These are phyloP conservation scores for Chlamydomonas asymmetrica DNA, from an alignment of 139 green algal species.

Conservation along the genomic window DNA sequence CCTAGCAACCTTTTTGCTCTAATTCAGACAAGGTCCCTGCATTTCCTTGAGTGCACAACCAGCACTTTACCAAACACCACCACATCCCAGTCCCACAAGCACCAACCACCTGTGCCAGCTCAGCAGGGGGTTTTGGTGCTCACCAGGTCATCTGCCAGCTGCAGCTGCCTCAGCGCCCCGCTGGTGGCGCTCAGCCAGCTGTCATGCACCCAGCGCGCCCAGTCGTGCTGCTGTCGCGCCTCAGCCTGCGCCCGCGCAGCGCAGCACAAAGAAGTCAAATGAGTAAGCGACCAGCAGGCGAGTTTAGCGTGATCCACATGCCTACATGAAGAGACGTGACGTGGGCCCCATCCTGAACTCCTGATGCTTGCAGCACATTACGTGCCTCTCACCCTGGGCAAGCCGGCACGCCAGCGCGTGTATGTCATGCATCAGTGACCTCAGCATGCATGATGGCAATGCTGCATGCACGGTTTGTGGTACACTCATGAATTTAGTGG, in stretches of 20 bases:
- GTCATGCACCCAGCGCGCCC: constrained; percentile 18
- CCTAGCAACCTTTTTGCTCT: too few species aligned
- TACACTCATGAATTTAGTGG: background rate
- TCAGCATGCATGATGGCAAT: background rate
- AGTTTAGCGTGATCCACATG: background rate
- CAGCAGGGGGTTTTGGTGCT: constrained; percentile 8
- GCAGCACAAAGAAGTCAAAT: too few species aligned
- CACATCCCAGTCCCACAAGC: background rate
- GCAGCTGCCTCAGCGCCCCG: constrained; percentile 15
- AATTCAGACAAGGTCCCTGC: background rate
- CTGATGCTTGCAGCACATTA: background rate
- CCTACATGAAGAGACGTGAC: too few species aligned
- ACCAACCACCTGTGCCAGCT: constrained; percentile 6
- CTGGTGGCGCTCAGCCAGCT: constrained; percentile 15
- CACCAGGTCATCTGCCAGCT: constrained; percentile 10
- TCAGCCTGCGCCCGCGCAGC: too few species aligned
- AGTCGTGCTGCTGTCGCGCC: constrained; percentile 23
- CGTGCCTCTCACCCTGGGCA: background rate
- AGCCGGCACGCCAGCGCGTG: background rate
- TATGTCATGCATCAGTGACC: background rate
- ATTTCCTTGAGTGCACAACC: background rate
- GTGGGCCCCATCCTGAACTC: too few species aligned
- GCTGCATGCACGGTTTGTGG: background rate
- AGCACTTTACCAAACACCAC: background rate
- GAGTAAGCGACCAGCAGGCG: background rate